Conservation (phyloP, 305 asterid genomes). For the Fraxinus velutina region DNA sequence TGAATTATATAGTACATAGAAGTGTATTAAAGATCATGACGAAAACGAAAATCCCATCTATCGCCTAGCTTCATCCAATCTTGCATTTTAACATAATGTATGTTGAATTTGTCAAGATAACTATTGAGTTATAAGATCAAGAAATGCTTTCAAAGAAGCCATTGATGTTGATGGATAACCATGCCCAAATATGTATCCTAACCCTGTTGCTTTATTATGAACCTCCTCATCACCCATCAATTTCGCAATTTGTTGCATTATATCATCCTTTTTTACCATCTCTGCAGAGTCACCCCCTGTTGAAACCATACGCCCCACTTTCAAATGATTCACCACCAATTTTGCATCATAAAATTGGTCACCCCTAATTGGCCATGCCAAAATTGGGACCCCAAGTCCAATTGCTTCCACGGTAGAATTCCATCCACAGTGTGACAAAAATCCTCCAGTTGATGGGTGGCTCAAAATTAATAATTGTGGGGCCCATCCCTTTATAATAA, state of each 20-base stretch:
- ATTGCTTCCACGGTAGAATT: constrained; percentile 61
- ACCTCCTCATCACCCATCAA: constrained; percentile 52
- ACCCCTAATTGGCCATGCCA: constrained; percentile 79
- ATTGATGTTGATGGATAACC: constrained; percentile 53
- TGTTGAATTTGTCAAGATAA: background rate
- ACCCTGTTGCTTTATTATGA: constrained; percentile 28
- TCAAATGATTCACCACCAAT: constrained; percentile 39
- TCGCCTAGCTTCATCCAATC: background rate
- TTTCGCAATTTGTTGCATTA: constrained; percentile 40
- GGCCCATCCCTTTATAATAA: constrained; percentile 69
- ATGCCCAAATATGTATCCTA: constrained; percentile 31
- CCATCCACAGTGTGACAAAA: constrained; percentile 65
- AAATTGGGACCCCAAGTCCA: constrained; percentile 50
- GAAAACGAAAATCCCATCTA: background rate
- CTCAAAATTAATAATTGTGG: constrained; percentile 56
- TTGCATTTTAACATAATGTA: background rate
- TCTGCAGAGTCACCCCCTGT: constrained; percentile 28
- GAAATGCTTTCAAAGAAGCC: constrained; percentile 42
- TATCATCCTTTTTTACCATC: constrained; percentile 41
- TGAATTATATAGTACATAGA: background rate
- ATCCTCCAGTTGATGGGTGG: constrained; percentile 58
- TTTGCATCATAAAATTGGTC: constrained; percentile 61
- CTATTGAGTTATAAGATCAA: constrained; percentile 34
- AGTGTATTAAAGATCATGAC: background rate
- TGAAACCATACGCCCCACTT: constrained; percentile 36